Conservation (phyloP, 73 alveolate genomes). For the Effrenium voratum region DNA sequence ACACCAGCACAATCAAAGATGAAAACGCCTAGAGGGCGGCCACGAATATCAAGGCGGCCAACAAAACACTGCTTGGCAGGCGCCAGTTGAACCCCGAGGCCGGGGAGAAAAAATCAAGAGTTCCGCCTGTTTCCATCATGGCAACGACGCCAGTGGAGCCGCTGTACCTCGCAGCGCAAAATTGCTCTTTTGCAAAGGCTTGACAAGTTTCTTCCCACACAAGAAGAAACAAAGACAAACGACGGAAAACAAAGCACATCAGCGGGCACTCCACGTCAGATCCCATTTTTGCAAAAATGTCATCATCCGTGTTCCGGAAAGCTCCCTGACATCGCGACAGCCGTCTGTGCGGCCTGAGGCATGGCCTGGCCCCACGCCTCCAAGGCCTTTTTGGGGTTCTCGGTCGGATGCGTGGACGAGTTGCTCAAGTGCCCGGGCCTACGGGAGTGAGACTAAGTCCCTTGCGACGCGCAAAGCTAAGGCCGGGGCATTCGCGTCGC, state of each 20-base stretch:
- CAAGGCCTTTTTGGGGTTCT: slow-evolving; percentile 68
- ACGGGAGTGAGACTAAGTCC: neutral
- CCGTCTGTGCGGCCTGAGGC: neutral
- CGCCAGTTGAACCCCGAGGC: neutral
- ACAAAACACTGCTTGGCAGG: neutral
- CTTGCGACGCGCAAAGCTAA: neutral
- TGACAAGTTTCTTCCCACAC: too few relatives aligned
- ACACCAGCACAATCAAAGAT: neutral
- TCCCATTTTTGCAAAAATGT: slow-evolving; percentile 89
- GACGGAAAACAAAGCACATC: neutral
- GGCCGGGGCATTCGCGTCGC: neutral
- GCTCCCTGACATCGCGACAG: slow-evolving; percentile 25
- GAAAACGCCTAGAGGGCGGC: neutral
- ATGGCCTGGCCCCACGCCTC: slow-evolving; percentile 20
- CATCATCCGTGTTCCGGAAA: slow-evolving; percentile 79
- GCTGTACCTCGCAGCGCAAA: slow-evolving; percentile 66
- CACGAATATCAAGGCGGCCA: neutral
- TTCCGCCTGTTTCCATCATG: slow-evolving; percentile 40
- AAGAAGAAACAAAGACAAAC: too few relatives aligned
- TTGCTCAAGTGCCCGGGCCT: slow-evolving; percentile 90
- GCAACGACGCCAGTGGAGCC: slow-evolving; percentile 89
- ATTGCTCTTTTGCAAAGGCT: neutral
- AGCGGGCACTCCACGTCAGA: slow-evolving; percentile 58
- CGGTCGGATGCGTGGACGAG: slow-evolving; percentile 59
- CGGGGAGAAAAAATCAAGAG: neutral